phyloP scores from a whole-genome alignment of 305 asterid species.

The Salvia sclarea region DNA sequence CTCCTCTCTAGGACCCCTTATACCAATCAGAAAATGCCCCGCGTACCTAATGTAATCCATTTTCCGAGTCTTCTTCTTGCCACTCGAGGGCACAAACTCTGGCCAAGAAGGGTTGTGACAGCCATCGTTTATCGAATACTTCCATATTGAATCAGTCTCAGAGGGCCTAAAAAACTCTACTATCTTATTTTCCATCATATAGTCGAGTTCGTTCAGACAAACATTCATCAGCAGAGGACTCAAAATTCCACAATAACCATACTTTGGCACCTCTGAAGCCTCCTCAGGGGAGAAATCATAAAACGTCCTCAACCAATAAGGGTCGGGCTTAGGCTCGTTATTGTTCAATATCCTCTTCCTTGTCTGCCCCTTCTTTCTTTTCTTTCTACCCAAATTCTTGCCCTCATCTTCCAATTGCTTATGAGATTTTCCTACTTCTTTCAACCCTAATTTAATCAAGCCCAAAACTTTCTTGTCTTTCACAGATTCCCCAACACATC shows the following conservation, averaged over 20 bases:
- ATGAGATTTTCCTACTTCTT: slow-evolving; percentile 31
- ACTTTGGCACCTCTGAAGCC: slow-evolving; percentile 76
- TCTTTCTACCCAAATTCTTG: slow-evolving; percentile 41
- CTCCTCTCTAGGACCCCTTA: slow-evolving; percentile 89
- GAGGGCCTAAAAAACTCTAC: slow-evolving; percentile 69
- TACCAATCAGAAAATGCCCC: slow-evolving; percentile 85
- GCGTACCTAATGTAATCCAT: slow-evolving; percentile 86
- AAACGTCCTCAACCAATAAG: slow-evolving; percentile 86
- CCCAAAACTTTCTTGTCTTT: slow-evolving; percentile 74
- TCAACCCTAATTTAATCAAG: slow-evolving; percentile 68
- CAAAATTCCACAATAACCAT: slow-evolving; percentile 79
- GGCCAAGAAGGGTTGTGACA: slow-evolving; percentile 99
- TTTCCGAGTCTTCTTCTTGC: slow-evolving; percentile 75
- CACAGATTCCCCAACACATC: slow-evolving; percentile 53
- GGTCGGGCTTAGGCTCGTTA: slow-evolving; percentile 89
- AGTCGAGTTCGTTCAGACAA: slow-evolving; percentile 72
- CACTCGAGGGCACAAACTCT: slow-evolving; percentile 92
- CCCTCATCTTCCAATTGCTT: slow-evolving; percentile 34
- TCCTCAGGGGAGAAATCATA: slow-evolving; percentile 87
- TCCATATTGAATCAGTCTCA: slow-evolving; percentile 81
- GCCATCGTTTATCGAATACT: slow-evolving; percentile 73
- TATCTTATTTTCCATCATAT: slow-evolving; percentile 66
- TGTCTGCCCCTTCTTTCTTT: slow-evolving; percentile 68
- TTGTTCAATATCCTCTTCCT: slow-evolving; percentile 72
- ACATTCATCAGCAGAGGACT: slow-evolving; percentile 80